phyloP scores from a whole-genome alignment of 148 eudicot genomes.

The Cornus controversa region DNA sequence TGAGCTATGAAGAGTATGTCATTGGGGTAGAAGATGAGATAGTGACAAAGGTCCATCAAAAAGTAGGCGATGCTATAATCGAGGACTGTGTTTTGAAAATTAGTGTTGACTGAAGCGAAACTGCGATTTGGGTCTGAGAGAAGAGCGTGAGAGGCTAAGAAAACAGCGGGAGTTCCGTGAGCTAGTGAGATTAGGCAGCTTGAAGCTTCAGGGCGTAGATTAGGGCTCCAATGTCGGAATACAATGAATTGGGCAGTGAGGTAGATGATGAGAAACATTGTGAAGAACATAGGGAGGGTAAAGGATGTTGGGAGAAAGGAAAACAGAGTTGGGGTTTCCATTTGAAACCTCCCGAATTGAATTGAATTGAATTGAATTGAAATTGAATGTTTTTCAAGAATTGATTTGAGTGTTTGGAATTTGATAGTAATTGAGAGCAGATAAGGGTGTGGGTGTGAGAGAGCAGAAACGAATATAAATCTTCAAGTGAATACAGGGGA shows the following conservation, averaged over 20 bases:
- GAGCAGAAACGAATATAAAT: neutral
- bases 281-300: slow-evolving; percentile 45
- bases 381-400: no score
- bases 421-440: no score
- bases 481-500: neutral
- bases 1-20: slow-evolving; percentile 70
- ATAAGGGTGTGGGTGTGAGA: no score
- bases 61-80: slow-evolving; percentile 84
- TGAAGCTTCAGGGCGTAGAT: slow-evolving; percentile 68
- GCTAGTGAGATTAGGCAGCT: slow-evolving; percentile 65
- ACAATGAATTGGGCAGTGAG: slow-evolving; percentile 43
- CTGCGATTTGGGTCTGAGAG: slow-evolving; percentile 19
- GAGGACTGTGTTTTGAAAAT: slow-evolving; percentile 37
- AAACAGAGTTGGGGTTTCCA: slow-evolving; percentile 18
- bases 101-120: slow-evolving; percentile 53
- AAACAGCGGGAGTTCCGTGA: slow-evolving; percentile 77
- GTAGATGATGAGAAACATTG: slow-evolving; percentile 45
- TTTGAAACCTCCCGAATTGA: neutral
- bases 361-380: neutral
- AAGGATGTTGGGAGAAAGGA: no score
- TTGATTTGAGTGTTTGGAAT: no score
- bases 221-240: slow-evolving; percentile 53
- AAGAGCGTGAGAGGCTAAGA: slow-evolving; percentile 45
- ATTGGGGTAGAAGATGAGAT: slow-evolving; percentile 54
- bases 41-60: slow-evolving; percentile 63